Evolutionary conservation across 495 filamentous ascomycete genomes (phyloP).

Genomic region (Neurospora africana): DNA sequence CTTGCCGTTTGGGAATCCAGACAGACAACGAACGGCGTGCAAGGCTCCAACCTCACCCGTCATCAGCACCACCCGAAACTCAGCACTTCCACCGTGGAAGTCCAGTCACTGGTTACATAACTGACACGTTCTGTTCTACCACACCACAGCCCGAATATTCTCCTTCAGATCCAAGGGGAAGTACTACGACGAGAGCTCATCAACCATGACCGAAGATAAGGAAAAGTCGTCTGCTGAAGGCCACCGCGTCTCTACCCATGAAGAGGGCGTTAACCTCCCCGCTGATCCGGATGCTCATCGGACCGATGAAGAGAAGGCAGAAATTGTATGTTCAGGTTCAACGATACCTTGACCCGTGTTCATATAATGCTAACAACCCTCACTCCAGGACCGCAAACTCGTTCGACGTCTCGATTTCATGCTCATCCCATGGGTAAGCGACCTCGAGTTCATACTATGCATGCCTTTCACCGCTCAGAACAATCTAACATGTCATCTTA

Average conservation of each 20-base stretch:
- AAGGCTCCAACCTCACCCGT: neutral
- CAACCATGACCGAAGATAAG: constrained; percentile 18
- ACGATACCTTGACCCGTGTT: no score
- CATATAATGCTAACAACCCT: neutral
- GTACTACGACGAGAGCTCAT: constrained; percentile 10
- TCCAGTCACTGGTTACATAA: neutral
- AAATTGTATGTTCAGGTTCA: constrained; percentile 42
- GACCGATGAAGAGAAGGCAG: constrained; percentile 53
- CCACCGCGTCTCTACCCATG: constrained; percentile 17
- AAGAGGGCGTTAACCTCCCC: constrained; percentile 15
- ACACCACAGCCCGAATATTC: constrained; percentile 3
- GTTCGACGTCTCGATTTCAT: constrained; percentile 59
- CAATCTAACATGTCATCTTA: constrained; percentile 8
- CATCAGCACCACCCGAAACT: neutral
- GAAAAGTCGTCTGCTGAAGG: constrained; percentile 22
- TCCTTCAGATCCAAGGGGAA: constrained; percentile 2
- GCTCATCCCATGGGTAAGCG: constrained; percentile 60
- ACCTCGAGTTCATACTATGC: neutral
- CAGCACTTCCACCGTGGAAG: neutral
- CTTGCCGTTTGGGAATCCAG: neutral
- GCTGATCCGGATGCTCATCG: constrained; percentile 58
- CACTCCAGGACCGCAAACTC: constrained; percentile 50
- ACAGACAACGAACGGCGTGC: neutral
- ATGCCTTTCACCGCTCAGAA: neutral
- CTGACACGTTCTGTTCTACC: constrained; percentile 1